These are phyloP conservation scores for Pseudogymnoascus sp. DNA, from an alignment of 2,329 filamentous ascomycete genomes.

Conservation along the genomic window DNA sequence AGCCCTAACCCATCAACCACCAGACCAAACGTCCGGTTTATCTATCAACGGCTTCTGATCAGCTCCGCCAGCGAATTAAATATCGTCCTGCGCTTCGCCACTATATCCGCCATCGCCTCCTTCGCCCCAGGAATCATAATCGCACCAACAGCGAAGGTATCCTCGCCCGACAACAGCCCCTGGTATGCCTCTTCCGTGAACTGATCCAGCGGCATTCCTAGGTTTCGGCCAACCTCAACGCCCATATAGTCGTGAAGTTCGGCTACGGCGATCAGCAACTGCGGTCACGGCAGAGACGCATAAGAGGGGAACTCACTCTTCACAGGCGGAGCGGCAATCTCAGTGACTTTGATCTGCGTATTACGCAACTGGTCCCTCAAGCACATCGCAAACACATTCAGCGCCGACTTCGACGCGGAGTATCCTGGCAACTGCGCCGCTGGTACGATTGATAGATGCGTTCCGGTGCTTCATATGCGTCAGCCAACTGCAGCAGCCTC, in stretches of 20 bases:
- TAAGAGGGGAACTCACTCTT: constrained; percentile 15
- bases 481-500: constrained; percentile 10
- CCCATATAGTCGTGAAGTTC: constrained; percentile 40
- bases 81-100: not conserved
- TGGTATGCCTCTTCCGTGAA: constrained; percentile 33
- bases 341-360: constrained; percentile 32
- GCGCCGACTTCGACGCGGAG: constrained; percentile 38
- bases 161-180: constrained; percentile 16
- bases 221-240: constrained; percentile 31
- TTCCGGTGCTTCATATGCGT: constrained; percentile 17
- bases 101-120: not conserved
- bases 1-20: not conserved
- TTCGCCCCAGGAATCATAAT: not conserved
- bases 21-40: not conserved
- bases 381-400: constrained; percentile 35
- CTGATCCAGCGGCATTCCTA: constrained; percentile 41
- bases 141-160: constrained; percentile 18
- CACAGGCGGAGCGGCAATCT: constrained; percentile 33
- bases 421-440: constrained; percentile 31
- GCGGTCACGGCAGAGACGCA: not conserved
- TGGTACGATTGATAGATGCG: constrained; percentile 17
- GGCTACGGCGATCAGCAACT: constrained; percentile 13
- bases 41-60: not conserved
- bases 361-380: constrained; percentile 35
- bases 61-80: not conserved